Evolutionary conservation across 176 grass and related monocot genomes (phyloP).

Genomic region (Cymbopogon citratus): DNA sequence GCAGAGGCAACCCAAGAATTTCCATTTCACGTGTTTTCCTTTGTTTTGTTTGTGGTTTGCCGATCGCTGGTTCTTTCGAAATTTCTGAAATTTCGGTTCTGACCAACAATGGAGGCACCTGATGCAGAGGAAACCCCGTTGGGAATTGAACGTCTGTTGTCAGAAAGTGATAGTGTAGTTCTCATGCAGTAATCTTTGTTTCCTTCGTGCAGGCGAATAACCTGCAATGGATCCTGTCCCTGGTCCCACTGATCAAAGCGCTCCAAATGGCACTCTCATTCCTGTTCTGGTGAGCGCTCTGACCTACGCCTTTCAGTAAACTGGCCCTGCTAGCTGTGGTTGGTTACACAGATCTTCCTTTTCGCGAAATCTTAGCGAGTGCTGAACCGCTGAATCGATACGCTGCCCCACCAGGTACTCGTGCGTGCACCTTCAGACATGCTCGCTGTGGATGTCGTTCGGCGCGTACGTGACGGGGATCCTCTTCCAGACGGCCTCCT

Average conservation of each 20-base stretch:
- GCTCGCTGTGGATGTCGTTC: conserved; percentile 96
- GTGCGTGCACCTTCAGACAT: conserved; percentile 74
- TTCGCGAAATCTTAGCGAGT: not conserved
- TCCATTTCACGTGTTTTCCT: not conserved
- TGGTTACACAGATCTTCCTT: not conserved
- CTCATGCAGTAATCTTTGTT: not conserved
- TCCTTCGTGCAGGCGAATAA: conserved; percentile 48
- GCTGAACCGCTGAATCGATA: not conserved
- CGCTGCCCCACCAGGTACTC: conserved; percentile 57
- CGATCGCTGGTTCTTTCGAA: not conserved
- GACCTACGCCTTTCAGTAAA: not conserved
- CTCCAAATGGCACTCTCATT: conserved; percentile 86
- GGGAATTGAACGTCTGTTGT: not conserved
- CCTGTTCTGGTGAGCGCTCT: conserved; percentile 71
- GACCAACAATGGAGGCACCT: not conserved
- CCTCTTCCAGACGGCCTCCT: conserved; percentile 92
- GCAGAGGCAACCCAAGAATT: not conserved
- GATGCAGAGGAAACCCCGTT: not conserved
- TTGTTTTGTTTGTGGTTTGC: not conserved
- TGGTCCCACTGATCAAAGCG: conserved; percentile 71
- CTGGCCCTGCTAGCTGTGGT: not conserved
- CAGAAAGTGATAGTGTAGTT: too few relatives aligned
- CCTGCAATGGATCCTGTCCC: conserved; percentile 85
- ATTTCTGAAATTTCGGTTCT: not conserved
- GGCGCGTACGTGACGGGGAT: conserved; percentile 92